Evolutionary conservation across 768 basidiomycete species (phyloP).

Genomic region (Amyloporia xantha): DNA sequence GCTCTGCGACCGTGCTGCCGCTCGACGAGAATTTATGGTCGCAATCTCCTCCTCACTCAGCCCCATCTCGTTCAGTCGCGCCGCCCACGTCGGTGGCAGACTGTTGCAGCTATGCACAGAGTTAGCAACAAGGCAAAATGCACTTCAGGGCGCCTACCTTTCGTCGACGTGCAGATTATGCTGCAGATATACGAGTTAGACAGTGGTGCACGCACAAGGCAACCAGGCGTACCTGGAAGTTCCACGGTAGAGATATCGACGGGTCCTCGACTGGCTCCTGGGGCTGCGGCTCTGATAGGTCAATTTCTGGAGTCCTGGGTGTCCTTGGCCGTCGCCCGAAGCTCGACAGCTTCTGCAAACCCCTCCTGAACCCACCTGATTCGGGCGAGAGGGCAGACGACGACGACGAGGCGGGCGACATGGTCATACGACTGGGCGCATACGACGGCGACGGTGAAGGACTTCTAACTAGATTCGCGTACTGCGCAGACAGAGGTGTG

Average conservation of each 20-base stretch:
- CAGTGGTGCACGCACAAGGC: slow-evolving; percentile 1
- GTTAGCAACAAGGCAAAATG: neutral
- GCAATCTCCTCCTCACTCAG: slow-evolving; percentile 67
- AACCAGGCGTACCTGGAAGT: slow-evolving; percentile 54
- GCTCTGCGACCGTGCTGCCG: slow-evolving; percentile 13
- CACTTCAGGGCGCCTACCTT: slow-evolving; percentile 35
- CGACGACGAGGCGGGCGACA: slow-evolving; percentile 15
- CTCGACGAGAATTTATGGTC: slow-evolving; percentile 41
- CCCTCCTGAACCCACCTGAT: slow-evolving; percentile 23
- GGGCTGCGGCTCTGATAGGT: slow-evolving; percentile 9
- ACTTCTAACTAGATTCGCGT: slow-evolving; percentile 22
- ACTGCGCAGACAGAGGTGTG: slow-evolving; percentile 24
- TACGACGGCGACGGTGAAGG: slow-evolving; percentile 22
- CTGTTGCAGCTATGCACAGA: slow-evolving; percentile 43
- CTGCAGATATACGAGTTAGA: slow-evolving; percentile 27
- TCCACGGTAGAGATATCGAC: slow-evolving; percentile 64
- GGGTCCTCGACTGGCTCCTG: slow-evolving; percentile 42
- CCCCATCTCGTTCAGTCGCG: slow-evolving; percentile 52
- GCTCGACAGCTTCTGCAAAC: slow-evolving; percentile 31
- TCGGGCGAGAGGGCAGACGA: slow-evolving; percentile 18
- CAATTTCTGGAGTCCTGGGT: slow-evolving; percentile 24
- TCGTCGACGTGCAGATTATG: slow-evolving; percentile 80
- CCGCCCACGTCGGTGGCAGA: slow-evolving; percentile 69
- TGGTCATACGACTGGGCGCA: slow-evolving; percentile 13
- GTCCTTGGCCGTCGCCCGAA: slow-evolving; percentile 27